These are phyloP conservation scores for Sambucus nigra DNA, from an alignment of 129 eudicot species.

Conservation along the genomic window DNA sequence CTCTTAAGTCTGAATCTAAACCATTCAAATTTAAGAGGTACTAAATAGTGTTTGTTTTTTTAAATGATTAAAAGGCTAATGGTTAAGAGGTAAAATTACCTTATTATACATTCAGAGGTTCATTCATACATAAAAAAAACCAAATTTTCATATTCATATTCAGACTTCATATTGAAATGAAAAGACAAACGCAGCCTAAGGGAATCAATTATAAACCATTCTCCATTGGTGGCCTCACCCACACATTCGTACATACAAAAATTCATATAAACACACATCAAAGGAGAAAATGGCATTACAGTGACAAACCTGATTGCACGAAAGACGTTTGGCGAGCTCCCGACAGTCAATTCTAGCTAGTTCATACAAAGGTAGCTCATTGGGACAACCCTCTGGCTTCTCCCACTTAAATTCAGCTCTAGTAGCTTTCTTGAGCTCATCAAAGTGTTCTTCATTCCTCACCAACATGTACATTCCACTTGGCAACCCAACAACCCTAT, in stretches of 20 bases:
- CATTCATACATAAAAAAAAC: no score
- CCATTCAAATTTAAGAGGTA: no score
- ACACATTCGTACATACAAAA: neutral
- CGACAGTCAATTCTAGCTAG: conserved; percentile 56
- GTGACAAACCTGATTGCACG: conserved; percentile 75
- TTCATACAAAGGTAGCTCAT: conserved; percentile 66
- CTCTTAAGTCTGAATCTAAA: no score
- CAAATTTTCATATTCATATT: no score
- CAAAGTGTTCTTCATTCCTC: conserved; percentile 73
- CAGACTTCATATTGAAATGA: no score
- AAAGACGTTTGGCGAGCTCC: conserved; percentile 60
- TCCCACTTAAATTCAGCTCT: conserved; percentile 70
- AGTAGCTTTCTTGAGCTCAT: conserved; percentile 46
- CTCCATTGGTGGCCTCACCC: no score
- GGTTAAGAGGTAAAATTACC: no score
- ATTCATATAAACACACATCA: neutral
- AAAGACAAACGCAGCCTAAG: no score
- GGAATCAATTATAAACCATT: no score
- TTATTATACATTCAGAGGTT: no score
- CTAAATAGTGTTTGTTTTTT: no score
- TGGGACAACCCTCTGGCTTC: conserved; percentile 91
- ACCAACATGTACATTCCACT: conserved; percentile 83
- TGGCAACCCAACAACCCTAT: conserved; percentile 77
- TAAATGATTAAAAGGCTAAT: no score
- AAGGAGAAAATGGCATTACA: neutral